Evolutionary conservation across 2,329 filamentous ascomycete species (phyloP).

Genomic region (Venturia carpophila): DNA sequence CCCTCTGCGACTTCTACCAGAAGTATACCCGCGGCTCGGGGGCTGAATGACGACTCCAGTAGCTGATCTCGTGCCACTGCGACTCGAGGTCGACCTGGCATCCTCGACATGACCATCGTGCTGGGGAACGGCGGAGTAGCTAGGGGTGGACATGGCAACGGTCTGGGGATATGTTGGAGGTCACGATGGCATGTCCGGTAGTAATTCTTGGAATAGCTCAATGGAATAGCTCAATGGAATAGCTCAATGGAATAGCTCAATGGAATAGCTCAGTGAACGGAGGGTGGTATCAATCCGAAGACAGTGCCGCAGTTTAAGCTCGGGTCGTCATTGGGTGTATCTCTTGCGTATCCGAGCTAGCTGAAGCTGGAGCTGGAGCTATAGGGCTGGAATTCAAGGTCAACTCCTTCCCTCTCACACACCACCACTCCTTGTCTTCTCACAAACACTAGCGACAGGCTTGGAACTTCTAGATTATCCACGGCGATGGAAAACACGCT

Average conservation of each 20-base stretch:
- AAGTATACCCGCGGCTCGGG: neutral
- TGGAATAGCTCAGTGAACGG: neutral
- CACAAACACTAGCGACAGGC: neutral
- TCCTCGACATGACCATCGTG: slow-evolving; percentile 1
- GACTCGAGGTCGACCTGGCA: neutral
- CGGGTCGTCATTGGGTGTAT: neutral
- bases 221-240: neutral
- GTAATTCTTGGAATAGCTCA: neutral
- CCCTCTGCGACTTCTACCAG: slow-evolving; percentile 7
- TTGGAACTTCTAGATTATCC: no score
- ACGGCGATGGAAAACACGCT: slow-evolving; percentile 8
- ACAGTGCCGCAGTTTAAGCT: neutral
- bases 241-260: neutral
- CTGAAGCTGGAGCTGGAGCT: neutral
- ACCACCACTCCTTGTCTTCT: neutral
- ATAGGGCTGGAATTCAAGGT: neutral
- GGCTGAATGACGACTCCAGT: neutral
- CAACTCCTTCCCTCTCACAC: neutral
- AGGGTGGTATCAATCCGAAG: neutral
- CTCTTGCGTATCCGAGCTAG: neutral
- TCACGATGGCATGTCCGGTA: slow-evolving; percentile 9
- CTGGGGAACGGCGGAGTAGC: slow-evolving; percentile 4
- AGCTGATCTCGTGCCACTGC: slow-evolving; percentile 2
- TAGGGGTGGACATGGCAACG: neutral
- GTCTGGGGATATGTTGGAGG: neutral